A percentile compares a stretch with the other conserved stretches of the same genome.
phyloP scores from a whole-genome alignment of 352 stramenopile genomes.

The Discostella stelligera region DNA sequence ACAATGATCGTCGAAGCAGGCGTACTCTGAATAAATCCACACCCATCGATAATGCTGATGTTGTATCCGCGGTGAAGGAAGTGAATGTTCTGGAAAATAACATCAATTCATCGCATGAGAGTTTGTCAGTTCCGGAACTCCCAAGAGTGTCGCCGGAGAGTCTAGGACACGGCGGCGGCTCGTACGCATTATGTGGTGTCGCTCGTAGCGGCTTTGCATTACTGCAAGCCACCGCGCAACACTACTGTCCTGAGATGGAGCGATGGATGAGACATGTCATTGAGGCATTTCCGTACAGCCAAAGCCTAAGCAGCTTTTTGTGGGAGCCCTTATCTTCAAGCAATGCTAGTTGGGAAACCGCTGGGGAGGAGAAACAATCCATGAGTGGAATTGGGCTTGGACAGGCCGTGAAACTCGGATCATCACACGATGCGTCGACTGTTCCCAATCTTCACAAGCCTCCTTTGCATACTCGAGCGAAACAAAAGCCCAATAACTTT shows the following conservation, averaged over 20 bases:
- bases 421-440: background rate
- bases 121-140: slow-evolving; percentile 60
- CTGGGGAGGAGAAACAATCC: slow-evolving; percentile 4
- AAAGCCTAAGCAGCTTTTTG: slow-evolving; percentile 62
- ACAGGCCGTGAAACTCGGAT: background rate
- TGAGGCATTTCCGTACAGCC: slow-evolving; percentile 57
- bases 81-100: background rate
- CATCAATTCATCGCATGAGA: slow-evolving; percentile 4
- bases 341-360: slow-evolving; percentile 37
- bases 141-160: slow-evolving; percentile 36
- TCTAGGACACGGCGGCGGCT: slow-evolving; percentile 13
- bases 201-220: slow-evolving; percentile 63
- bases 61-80: background rate
- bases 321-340: slow-evolving; percentile 64
- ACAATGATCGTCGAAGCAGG: slow-evolving; percentile 20
- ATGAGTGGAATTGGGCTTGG: slow-evolving; percentile 8
- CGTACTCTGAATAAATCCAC: slow-evolving; percentile 4
- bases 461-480: slow-evolving; percentile 16
- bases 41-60: background rate
- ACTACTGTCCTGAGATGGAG: slow-evolving; percentile 69
- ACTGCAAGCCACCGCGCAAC: slow-evolving; percentile 57
- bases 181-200: slow-evolving; percentile 41
- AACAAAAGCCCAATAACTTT: slow-evolving; percentile 14
- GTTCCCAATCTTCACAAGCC: slow-evolving; percentile 13
- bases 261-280: slow-evolving; percentile 62